Percentiles rank a stretch among this genome's conserved stretches.
Evolutionary conservation across 1,284 basidiomycete species (phyloP).

Genomic region (Xerocomus minutiporus): DNA sequence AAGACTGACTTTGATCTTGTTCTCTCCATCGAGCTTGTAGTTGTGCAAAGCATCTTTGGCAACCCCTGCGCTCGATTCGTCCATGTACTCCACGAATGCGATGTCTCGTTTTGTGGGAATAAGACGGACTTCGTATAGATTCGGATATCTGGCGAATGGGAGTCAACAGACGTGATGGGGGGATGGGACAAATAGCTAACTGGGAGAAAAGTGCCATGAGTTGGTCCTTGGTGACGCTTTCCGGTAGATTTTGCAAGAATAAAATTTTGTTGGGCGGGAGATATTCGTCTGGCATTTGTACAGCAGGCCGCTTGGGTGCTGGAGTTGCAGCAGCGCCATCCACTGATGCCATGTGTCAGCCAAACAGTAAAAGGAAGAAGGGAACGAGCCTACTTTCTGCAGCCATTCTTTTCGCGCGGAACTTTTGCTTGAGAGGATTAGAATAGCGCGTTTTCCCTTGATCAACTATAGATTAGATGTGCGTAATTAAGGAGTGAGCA

Average conservation of each 20-base stretch:
- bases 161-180: slow-evolving; percentile 6
- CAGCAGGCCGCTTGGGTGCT: slow-evolving; percentile 69
- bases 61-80: slow-evolving; percentile 83
- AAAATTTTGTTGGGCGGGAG: slow-evolving; percentile 98
- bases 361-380: slow-evolving; percentile 6
- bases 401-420: slow-evolving; percentile 73
- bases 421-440: slow-evolving; percentile 84
- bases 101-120: slow-evolving; percentile 95
- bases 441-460: slow-evolving; percentile 76
- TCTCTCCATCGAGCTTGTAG: slow-evolving; percentile 92
- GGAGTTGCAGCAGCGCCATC: slow-evolving; percentile 66
- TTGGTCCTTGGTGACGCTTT: slow-evolving; percentile 84
- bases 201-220: slow-evolving; percentile 85
- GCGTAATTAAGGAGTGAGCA: slow-evolving; percentile 14
- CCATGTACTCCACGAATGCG: slow-evolving; percentile 92
- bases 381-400: slow-evolving; percentile 56
- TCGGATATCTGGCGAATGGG: slow-evolving; percentile 67
- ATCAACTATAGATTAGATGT: slow-evolving; percentile 3
- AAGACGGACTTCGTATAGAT: slow-evolving; percentile 91
- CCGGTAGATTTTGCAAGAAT: slow-evolving; percentile 96
- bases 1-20: slow-evolving; percentile 83
- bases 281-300: slow-evolving; percentile 99
- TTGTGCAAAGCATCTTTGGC: slow-evolving; percentile 95
- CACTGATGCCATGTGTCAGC: slow-evolving; percentile 39
- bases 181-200: slow-evolving; percentile 41